phyloP scores from a whole-genome alignment of 2,329 filamentous ascomycete genomes.

The Colletotrichum abscissum region DNA sequence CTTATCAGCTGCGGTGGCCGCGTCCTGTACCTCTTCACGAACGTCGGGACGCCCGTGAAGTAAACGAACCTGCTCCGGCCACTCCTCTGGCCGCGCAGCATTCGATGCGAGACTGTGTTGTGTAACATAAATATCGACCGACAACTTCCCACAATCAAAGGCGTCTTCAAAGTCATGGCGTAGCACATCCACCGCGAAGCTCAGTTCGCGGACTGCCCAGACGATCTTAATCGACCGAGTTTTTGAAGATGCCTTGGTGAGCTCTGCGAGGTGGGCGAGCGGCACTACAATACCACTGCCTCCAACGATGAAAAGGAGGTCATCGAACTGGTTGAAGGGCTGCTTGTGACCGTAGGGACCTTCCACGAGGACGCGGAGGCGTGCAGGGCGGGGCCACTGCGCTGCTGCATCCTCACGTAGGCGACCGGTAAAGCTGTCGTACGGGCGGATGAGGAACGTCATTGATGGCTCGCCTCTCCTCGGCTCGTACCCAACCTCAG shows the following conservation, averaged over 20 bases:
- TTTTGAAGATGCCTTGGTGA: conserved; percentile 37
- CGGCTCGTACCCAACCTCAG: conserved; percentile 22
- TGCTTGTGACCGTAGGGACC: conserved; percentile 57
- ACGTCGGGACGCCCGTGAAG: conserved; percentile 47
- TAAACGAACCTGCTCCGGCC: conserved; percentile 37
- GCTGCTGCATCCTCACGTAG: conserved; percentile 46
- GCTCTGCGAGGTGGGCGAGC: conserved; percentile 49
- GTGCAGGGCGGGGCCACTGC: conserved; percentile 39
- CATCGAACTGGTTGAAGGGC: conserved; percentile 50
- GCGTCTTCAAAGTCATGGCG: conserved; percentile 45
- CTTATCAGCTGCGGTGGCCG: conserved; percentile 36
- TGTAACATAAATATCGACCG: conserved; percentile 52
- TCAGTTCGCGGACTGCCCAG: conserved; percentile 56
- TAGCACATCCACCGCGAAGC: conserved; percentile 49
- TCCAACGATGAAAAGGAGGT: conserved; percentile 56
- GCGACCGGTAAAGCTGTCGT: conserved; percentile 55
- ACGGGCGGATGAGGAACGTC: conserved; percentile 58
- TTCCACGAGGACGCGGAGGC: conserved; percentile 53
- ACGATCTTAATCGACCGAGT: conserved; percentile 47
- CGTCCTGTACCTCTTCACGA: conserved; percentile 43
- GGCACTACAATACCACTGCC: conserved; percentile 58
- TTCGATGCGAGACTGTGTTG: conserved; percentile 11
- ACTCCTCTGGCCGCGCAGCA: conserved; percentile 17
- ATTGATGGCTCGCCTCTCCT: conserved; percentile 40
- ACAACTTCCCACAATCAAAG: conserved; percentile 43